Conservation (phyloP, 2,329 filamentous ascomycete species). For the Fusarium temperatum region DNA sequence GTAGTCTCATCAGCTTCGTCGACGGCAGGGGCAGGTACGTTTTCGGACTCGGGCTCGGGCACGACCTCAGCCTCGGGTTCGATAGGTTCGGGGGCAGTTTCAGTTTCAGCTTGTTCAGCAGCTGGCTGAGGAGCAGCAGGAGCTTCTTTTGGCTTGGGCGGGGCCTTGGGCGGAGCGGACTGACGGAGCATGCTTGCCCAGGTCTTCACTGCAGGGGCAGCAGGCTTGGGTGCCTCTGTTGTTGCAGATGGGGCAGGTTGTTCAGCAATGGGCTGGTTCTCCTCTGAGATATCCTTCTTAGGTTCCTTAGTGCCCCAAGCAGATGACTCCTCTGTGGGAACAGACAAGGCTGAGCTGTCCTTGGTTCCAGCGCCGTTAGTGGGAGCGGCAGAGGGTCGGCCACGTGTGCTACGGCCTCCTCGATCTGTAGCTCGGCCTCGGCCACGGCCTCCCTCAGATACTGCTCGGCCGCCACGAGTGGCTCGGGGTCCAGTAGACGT, state of each 20-base stretch:
- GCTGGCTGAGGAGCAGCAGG: slow-evolving; percentile 55
- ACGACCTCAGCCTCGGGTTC: slow-evolving; percentile 48
- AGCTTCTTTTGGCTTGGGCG: slow-evolving; percentile 63
- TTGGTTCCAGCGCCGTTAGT: slow-evolving; percentile 71
- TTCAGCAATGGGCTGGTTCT: slow-evolving; percentile 46
- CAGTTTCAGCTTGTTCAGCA: slow-evolving; percentile 45
- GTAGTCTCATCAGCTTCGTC: slow-evolving; percentile 39
- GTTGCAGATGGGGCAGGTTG: slow-evolving; percentile 45
- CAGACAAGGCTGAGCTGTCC: slow-evolving; percentile 64
- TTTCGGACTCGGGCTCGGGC: slow-evolving; percentile 44
- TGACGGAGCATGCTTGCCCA: slow-evolving; percentile 81
- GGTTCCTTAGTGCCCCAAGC: slow-evolving; percentile 57
- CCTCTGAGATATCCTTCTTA: slow-evolving; percentile 46
- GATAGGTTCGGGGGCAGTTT: slow-evolving; percentile 49
- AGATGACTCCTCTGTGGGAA: slow-evolving; percentile 75
- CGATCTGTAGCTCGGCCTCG: slow-evolving; percentile 70
- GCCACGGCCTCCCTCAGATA: slow-evolving; percentile 69
- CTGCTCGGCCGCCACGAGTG: slow-evolving; percentile 69
- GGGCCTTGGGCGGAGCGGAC: slow-evolving; percentile 65
- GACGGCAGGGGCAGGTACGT: slow-evolving; percentile 46
- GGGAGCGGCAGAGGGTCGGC: slow-evolving; percentile 65
- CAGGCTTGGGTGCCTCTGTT: slow-evolving; percentile 51
- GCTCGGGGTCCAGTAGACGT: slow-evolving; percentile 56
- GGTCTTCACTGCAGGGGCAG: slow-evolving; percentile 61
- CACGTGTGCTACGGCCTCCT: slow-evolving; percentile 69